Percentiles rank a stretch among this genome's conserved stretches.
Evolutionary conservation across 2,329 filamentous ascomycete species (phyloP).

Genomic region (Fusarium zealandicum): DNA sequence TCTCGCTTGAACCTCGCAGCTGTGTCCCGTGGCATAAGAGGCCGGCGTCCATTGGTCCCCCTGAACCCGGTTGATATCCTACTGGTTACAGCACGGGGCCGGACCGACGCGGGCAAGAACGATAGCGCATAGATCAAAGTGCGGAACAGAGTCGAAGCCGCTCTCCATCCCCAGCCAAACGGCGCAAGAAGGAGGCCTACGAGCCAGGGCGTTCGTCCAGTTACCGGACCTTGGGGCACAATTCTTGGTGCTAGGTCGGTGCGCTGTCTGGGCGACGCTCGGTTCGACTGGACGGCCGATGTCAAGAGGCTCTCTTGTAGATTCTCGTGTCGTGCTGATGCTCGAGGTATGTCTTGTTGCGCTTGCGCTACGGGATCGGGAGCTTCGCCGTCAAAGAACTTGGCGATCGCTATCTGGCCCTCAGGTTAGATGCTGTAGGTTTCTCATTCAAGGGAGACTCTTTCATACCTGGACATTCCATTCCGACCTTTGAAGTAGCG

Average conservation of each 20-base stretch:
- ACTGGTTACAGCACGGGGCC: constrained; percentile 62
- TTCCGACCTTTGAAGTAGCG: constrained; percentile 82
- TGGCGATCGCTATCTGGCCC: constrained; percentile 86
- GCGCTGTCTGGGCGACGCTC: constrained; percentile 39
- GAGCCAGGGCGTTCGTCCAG: constrained; percentile 76
- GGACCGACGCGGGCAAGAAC: constrained; percentile 74
- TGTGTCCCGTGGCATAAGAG: constrained; percentile 84
- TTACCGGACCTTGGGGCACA: constrained; percentile 75
- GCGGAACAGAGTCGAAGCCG: constrained; percentile 73
- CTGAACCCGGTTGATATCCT: constrained; percentile 59
- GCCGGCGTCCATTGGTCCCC: constrained; percentile 73
- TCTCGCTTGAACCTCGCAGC: constrained; percentile 89
- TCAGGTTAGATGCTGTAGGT: constrained; percentile 5
- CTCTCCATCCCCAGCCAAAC: constrained; percentile 77
- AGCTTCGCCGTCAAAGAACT: constrained; percentile 96
- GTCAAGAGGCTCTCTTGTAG: constrained; percentile 67
- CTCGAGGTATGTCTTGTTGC: constrained; percentile 67
- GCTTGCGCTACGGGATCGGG: constrained; percentile 82
- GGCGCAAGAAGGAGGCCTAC: constrained; percentile 82
- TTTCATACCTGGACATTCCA: constrained; percentile 89
- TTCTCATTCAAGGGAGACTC: neutral
- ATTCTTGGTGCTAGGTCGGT: constrained; percentile 82
- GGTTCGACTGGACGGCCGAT: constrained; percentile 31
- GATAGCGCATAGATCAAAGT: constrained; percentile 80
- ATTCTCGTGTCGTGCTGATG: constrained; percentile 74